Evolutionary conservation across 495 filamentous ascomycete genomes (phyloP), one percentile per base, ranked within the genome.

Genomic region (Tuber magnatum): DNA sequence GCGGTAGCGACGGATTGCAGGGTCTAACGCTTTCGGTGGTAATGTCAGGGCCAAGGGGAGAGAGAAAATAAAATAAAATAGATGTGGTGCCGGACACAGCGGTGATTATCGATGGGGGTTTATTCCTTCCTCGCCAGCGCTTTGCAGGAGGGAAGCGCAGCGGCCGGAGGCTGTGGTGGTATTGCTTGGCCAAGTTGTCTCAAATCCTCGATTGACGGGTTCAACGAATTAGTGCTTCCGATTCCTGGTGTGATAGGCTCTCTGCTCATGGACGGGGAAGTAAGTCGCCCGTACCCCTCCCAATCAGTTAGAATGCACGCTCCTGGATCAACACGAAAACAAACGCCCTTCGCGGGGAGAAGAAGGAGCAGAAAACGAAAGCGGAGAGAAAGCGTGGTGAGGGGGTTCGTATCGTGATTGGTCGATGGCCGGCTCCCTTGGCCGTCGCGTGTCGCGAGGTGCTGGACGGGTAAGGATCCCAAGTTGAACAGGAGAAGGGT

Each of bases 91-190:
- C 28, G 28, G 56, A 65, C 56, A 65, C 14, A 28, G 56, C 32
- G 12, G 56, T 65, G 56, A 65, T 35, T 65, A 28, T 65, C 28
- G 56, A 65, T 65, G 56, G 56, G 51, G 32, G 28, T 35, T 65
- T 35, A 65, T 65, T 28, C 56, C 28, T 65, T 65, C 56, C 28
- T 61, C 28, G 3, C 56, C 56, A 65, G 56, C 8, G 12, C 56
- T 20, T 16, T 7, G 16, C 28, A 65, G 56, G 56, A 32, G 28
- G 28, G n/a, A 32, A 65, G 56, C 10, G 56, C 56, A 12, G 56
- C 32, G 56, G 32, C 56, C 14, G 56, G 56, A 56, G 56, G 56
- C 56, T 65, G 56, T 65, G 56, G 28, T 65, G 56, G 56, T 65
- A 16, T 20, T 14, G 56, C 56, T 65, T 65, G 56, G 28, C 56